Base-by-base conservation (phyloP, 352 stramenopile species). In the Pythium guiyangense region DNA sequence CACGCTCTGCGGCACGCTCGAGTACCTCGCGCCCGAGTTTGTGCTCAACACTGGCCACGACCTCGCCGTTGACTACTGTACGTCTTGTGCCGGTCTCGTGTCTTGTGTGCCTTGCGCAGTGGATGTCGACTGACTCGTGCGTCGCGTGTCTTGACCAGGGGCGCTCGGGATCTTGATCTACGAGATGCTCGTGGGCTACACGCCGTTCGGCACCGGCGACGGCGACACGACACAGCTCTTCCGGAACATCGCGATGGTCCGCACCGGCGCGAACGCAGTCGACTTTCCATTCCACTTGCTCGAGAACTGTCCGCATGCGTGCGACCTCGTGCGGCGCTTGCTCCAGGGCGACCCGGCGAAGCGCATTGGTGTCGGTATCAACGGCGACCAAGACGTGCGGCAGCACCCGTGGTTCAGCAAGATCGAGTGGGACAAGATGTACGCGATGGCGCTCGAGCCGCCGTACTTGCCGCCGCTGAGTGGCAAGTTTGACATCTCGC, bases 21-120 rank as follows among this genome's bases (percentile, higher is more conserved):
- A 98, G 60, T 99, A 99, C 70, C 78, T 99, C 17, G 96, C 96
- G 17, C 96, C 96, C 3, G 96, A 99, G 63, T 96, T 98, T 39
- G 97, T 99, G 50, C 77, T 97, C 42, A 98, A 98, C 71, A 90
- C 92, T 9, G 96, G 96, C 39, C 96, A 99, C 70, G 92, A 98
- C 62, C 82, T 95, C 52, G 89, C 83, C 14, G 92, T 98, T 31
- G 93, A 90, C 52, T 88, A 92, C 34, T 92, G 79, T 90, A 77
- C 42, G 74, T 73, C 10, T 6, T 0, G 22, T 35, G 20, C 12
- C n/a, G 18, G 51, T 14, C 17, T 49, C n/a, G n/a, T 6, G 22
- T 49, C 20, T 46, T 34, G 49, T 3, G 5, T 18, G 18, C 4
- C 47, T 52, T 15, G 29, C 22, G 39, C 14, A 12, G 31, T 10